Evolutionary conservation across 1,284 basidiomycete species (phyloP).

Genomic region (Malassezia slooffiae): DNA sequence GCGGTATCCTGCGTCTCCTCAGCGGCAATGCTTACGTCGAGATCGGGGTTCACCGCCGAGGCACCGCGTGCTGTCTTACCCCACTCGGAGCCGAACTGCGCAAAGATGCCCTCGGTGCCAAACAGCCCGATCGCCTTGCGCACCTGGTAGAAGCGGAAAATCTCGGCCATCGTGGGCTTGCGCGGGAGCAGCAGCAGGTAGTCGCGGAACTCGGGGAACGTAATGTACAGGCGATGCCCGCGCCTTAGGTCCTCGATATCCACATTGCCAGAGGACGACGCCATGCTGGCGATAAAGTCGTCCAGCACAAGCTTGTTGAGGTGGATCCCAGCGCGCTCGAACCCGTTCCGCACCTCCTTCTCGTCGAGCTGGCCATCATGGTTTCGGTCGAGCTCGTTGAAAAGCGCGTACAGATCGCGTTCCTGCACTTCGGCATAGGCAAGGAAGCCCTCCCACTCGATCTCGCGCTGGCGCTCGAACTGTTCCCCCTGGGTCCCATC

Average conservation of each 20-base stretch:
- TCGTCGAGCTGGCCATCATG: constrained; percentile 38
- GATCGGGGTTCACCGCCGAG: constrained; percentile 37
- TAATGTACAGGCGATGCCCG: constrained; percentile 25
- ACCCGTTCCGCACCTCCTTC: constrained; percentile 30
- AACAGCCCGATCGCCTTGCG: constrained; percentile 44
- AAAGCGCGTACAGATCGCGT: constrained; percentile 42
- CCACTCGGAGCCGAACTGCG: constrained; percentile 37
- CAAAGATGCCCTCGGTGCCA: constrained; percentile 43
- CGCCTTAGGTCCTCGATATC: constrained; percentile 12
- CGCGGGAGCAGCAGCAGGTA: constrained; percentile 41
- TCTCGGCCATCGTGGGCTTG: constrained; percentile 38
- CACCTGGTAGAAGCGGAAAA: constrained; percentile 45
- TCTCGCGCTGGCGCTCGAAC: constrained; percentile 34
- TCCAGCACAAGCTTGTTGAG: constrained; percentile 28
- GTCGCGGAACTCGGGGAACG: constrained; percentile 44
- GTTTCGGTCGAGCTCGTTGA: constrained; percentile 41
- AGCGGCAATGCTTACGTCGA: constrained; percentile 38
- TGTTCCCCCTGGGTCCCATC: constrained; percentile 11
- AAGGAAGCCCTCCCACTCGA: constrained; percentile 46
- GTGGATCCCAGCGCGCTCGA: constrained; percentile 38
- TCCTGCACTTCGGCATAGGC: constrained; percentile 44
- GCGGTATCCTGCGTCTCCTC: constrained; percentile 19
- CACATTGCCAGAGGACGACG: constrained; percentile 19
- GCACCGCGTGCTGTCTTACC: constrained; percentile 39
- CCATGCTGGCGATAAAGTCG: constrained; percentile 43